Conservation (phyloP, 2,329 filamentous ascomycete species). For the Dactylellina cionopaga region DNA sequence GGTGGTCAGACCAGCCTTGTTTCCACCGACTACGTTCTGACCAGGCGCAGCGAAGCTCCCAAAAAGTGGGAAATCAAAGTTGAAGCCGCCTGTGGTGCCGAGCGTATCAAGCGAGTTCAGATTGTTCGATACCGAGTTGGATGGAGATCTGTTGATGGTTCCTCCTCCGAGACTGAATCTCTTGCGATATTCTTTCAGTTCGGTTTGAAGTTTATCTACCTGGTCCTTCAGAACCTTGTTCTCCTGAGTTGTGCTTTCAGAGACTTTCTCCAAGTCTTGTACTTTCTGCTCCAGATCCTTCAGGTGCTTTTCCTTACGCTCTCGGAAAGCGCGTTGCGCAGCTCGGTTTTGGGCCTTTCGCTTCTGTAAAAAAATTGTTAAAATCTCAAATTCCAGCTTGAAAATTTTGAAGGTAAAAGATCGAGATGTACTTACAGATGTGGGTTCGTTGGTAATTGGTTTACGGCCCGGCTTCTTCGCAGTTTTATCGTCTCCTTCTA, state of each 20-base stretch:
- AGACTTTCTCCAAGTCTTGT: constrained; percentile 80
- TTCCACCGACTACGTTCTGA: constrained; percentile 37
- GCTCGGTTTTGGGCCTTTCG: constrained; percentile 95
- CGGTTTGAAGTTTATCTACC: constrained; percentile 83
- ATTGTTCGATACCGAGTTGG: constrained; percentile 65
- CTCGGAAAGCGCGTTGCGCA: constrained; percentile 90
- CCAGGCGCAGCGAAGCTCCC: constrained; percentile 69
- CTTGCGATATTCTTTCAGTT: constrained; percentile 91
- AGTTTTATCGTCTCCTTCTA: constrained; percentile 83
- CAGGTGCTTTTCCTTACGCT: constrained; percentile 91
- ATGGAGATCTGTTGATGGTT: constrained; percentile 60
- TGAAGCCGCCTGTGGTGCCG: constrained; percentile 67
- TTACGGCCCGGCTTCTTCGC: constrained; percentile 97
- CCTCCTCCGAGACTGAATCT: constrained; percentile 72
- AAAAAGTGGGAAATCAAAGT: constrained; percentile 96
- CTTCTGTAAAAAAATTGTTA: constrained; percentile 69
- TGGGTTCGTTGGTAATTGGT: constrained; percentile 93
- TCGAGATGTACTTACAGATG: constrained; percentile 75
- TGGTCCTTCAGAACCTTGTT: constrained; percentile 86
- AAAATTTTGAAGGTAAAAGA: background rate
- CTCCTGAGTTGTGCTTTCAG: constrained; percentile 82
- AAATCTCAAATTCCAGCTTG: constrained; percentile 29
- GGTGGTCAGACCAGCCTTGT: constrained; percentile 16
- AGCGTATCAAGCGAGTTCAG: constrained; percentile 58
- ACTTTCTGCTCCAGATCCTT: constrained; percentile 85